Percentiles rank a stretch among this genome's conserved stretches.
Conservation (phyloP, 2,329 filamentous ascomycete genomes). For the Chaetoscypha palmicola region DNA sequence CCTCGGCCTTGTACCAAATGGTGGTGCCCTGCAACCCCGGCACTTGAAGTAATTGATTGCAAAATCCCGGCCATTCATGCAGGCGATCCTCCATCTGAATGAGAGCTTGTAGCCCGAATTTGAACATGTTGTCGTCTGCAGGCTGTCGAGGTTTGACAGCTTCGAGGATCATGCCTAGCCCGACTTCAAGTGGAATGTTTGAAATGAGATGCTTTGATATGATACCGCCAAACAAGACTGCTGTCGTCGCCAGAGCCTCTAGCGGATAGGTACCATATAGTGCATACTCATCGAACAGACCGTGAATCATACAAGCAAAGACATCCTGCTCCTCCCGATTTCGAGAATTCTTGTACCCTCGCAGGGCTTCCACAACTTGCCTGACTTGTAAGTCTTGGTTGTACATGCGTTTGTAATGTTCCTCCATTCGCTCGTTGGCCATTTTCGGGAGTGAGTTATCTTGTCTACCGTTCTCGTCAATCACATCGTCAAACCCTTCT, state of each 20-base stretch:
- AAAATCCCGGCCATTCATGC: conserved; percentile 93
- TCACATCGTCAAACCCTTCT: conserved; percentile 84
- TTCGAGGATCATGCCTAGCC: conserved; percentile 96
- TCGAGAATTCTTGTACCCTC: conserved; percentile 79
- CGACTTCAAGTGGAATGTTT: conserved; percentile 83
- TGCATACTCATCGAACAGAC: conserved; percentile 92
- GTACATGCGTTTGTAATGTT: conserved; percentile 98
- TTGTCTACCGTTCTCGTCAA: conserved; percentile 74
- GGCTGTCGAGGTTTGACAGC: conserved; percentile 73
- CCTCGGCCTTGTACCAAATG: conserved; percentile 74
- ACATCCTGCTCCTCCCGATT: conserved; percentile 84
- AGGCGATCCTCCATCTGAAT: conserved; percentile 80
- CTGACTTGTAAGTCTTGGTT: conserved; percentile 81
- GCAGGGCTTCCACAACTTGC: conserved; percentile 76
- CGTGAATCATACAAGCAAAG: conserved; percentile 98
- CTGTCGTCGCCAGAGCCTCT: conserved; percentile 92
- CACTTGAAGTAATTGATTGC: conserved; percentile 75
- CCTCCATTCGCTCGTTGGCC: conserved; percentile 89
- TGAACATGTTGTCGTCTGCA: conserved; percentile 88
- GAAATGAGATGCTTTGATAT: conserved; percentile 91
- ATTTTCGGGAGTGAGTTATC: conserved; percentile 74
- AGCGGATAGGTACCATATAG: conserved; percentile 94
- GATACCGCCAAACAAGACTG: conserved; percentile 92
- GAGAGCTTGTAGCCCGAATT: conserved; percentile 91
- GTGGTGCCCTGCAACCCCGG: conserved; percentile 77